Evolutionary conservation across 2,329 filamentous ascomycete genomes (phyloP), one percentile per base, ranked within the genome.

Genomic region (Talaromyces sp.): DNA sequence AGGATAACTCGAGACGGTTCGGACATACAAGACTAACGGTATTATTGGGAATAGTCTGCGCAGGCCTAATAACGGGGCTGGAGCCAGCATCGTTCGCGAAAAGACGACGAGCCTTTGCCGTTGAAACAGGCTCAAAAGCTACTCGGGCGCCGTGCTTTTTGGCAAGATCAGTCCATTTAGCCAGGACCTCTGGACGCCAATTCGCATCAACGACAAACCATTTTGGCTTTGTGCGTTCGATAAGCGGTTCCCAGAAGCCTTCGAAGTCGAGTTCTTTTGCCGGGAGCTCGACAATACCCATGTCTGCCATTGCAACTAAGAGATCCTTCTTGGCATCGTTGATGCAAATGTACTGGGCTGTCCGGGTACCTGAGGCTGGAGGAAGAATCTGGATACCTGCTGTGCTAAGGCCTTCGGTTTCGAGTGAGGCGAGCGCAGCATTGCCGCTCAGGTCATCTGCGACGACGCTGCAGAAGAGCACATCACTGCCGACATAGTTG

Each of bases 221-320:
- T 57, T 83, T 83, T n/a, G 86, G 90, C 62, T 77, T 80, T 11
- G 80, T 76, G 3, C 76, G 72, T 11, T 75, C 70, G 7, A 91
- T 74, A 24, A 83, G 76, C 1, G 84, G 80, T 45, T 81, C 79
- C 86, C 87, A 91, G n/a, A 85, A 81, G 43, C 58, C 61, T 16
- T 72, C 65, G 40, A 80, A 76, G 44, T 79, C 72, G 30, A 76
- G 67, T 9, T 64, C 54, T 17, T 65, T 39, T 35, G 71, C 70
- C 2, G 76, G 72, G 6, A 73, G 71, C 61, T 85, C 80, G 35
- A 96, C 83, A 63, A 96, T 93, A 50, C 80, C 83, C 91, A 97
- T 97, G 68, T 97, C 94, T 4, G 93, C 92, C 90, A 97, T 96
- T 41, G 91, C 93, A 57, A 97, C 74, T n/a, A 92, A 81, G 2